phyloP scores from a whole-genome alignment of 2,329 filamentous ascomycete species.

The Diplodia mutila region DNA sequence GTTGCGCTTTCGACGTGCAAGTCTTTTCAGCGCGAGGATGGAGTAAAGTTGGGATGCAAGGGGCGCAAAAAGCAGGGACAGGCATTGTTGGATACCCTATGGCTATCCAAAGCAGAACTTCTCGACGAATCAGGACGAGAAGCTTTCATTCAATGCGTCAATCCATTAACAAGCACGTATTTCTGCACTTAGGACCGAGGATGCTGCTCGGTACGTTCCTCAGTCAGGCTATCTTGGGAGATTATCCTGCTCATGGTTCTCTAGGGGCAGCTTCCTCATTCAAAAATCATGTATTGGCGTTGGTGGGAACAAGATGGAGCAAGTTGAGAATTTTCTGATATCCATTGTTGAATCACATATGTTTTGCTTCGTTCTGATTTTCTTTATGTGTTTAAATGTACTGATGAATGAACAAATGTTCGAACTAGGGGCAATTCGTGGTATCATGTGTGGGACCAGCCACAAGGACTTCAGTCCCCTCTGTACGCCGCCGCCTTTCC shows the following conservation, averaged over 20 bases:
- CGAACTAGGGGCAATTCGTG: not conserved
- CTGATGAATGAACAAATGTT: constrained; percentile 1
- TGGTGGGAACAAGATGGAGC: constrained; percentile 18
- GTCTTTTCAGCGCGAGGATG: not conserved
- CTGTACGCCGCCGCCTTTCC: not conserved
- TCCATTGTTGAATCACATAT: constrained; percentile 5
- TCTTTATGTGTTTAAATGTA: not conserved
- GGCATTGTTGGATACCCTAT: not conserved
- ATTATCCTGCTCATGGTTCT: not conserved
- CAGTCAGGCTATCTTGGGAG: not conserved
- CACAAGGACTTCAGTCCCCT: not conserved
- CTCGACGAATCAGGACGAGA: not conserved
- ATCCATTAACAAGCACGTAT: not conserved
- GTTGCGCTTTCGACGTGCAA: not conserved
- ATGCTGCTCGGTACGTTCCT: constrained; percentile 12
- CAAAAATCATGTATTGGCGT: constrained; percentile 2
- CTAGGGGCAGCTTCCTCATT: not conserved
- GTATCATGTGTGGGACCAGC: constrained; percentile 16
- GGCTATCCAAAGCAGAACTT: not conserved
- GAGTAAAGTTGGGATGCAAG: not conserved
- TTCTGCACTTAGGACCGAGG: not conserved
- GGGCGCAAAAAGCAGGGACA: not conserved
- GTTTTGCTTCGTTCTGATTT: not conserved
- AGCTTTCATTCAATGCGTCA: not conserved
- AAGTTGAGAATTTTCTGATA: constrained; percentile 20